phyloP scores from a whole-genome alignment of 2,329 filamentous ascomycete species.

The Colletotrichum spaethianum region DNA sequence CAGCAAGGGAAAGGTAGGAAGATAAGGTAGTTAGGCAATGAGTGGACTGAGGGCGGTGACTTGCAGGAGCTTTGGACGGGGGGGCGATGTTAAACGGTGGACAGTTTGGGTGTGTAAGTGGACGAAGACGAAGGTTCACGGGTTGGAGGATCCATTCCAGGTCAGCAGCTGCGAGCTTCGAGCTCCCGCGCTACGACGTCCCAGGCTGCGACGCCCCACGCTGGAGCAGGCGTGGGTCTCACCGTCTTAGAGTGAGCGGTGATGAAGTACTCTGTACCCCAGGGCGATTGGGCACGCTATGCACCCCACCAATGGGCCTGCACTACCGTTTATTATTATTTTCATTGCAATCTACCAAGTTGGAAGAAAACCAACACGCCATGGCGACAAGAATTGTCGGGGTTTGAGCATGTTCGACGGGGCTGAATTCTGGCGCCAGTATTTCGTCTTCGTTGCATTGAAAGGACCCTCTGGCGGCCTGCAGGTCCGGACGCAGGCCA shows the following conservation, averaged over 20 bases:
- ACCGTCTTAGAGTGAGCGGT: background rate
- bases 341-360: no score
- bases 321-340: no score
- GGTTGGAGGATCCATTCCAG: constrained; percentile 4
- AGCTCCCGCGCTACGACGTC: constrained; percentile 34
- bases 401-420: background rate
- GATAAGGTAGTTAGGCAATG: constrained; percentile 7
- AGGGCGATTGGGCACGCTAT: background rate
- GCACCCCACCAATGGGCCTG: no score
- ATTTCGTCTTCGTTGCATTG: background rate
- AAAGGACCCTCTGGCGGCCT: constrained; percentile 6
- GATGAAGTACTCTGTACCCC: background rate
- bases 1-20: constrained; percentile 3
- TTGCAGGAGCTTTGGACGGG: constrained; percentile 32
- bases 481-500: constrained; percentile 28
- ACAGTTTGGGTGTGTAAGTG: constrained; percentile 15
- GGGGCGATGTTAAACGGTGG: background rate
- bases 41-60: constrained; percentile 29
- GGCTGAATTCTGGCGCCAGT: background rate
- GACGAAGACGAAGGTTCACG: background rate
- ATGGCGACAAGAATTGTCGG: background rate
- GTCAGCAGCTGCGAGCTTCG: constrained; percentile 3
- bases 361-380: background rate
- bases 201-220: constrained; percentile 14
- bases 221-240: constrained; percentile 27